phyloP scores from a whole-genome alignment of 1,284 basidiomycete genomes.

The Microbotryum saponariae region DNA sequence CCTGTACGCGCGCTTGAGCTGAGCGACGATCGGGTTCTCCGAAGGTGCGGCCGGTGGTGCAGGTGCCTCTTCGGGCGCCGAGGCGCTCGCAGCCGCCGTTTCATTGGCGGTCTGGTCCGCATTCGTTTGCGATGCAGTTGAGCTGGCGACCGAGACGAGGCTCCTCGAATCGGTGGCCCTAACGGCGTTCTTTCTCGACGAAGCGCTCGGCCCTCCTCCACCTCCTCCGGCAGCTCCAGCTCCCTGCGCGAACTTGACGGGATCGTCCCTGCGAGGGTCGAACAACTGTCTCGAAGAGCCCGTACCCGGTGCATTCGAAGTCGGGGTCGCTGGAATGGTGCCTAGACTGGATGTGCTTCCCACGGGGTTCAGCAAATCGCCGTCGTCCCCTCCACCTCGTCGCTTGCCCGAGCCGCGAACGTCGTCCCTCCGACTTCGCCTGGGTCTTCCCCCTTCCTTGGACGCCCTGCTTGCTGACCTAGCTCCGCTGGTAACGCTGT shows the following conservation, averaged over 20 bases:
- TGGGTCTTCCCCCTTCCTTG: not conserved
- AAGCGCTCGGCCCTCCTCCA: conserved; percentile 48
- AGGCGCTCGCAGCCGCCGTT: conserved; percentile 35
- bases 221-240: conserved; percentile 32
- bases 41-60: conserved; percentile 58
- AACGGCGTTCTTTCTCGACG: not conserved
- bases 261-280: conserved; percentile 74
- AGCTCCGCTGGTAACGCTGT: conserved; percentile 13
- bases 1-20: conserved; percentile 73
- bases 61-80: conserved; percentile 60
- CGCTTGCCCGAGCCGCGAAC: conserved; percentile 4
- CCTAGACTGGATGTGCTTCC: not conserved
- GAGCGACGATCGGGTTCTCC: conserved; percentile 60
- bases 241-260: conserved; percentile 57
- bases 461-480: conserved; percentile 14
- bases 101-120: conserved; percentile 3
- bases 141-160: conserved; percentile 15
- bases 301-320: not conserved
- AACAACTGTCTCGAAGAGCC: conserved; percentile 56
- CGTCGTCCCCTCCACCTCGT: conserved; percentile 1
- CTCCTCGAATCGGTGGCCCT: conserved; percentile 1
- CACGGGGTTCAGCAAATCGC: conserved; percentile 3
- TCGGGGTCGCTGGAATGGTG: not conserved
- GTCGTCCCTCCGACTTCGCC: conserved; percentile 9
- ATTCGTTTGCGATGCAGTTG: conserved; percentile 19